phyloP scores from a whole-genome alignment of 1,284 basidiomycete genomes.

The Marasmius tenuissimus region DNA sequence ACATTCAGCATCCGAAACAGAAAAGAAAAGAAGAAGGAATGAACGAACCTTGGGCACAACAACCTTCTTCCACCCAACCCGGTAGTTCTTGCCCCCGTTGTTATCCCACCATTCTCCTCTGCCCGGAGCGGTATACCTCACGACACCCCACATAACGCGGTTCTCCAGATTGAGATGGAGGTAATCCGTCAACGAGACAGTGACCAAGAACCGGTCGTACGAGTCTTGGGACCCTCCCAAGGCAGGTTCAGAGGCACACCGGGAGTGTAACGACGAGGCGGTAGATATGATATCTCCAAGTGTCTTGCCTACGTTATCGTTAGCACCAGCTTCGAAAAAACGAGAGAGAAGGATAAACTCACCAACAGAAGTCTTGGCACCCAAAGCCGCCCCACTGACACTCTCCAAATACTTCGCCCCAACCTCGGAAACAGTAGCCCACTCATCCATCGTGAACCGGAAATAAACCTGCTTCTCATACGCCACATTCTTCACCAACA shows the following conservation, averaged over 20 bases:
- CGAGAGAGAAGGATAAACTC: neutral
- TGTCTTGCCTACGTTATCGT: too few relatives aligned
- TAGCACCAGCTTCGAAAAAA: too few relatives aligned
- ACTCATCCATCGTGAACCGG: constrained; percentile 91
- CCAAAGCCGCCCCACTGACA: constrained; percentile 10
- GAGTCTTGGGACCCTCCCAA: constrained; percentile 18
- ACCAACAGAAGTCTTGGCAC: neutral
- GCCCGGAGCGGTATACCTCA: constrained; percentile 6
- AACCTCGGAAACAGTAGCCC: constrained; percentile 92
- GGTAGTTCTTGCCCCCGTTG: constrained; percentile 80
- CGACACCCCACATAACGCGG: constrained; percentile 43
- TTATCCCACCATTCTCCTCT: constrained; percentile 86
- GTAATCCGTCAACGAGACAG: constrained; percentile 77
- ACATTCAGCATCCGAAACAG: neutral
- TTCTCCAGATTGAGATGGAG: constrained; percentile 39
- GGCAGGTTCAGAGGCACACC: constrained; percentile 17
- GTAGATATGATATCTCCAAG: neutral
- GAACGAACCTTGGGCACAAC: neutral
- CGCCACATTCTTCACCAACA: constrained; percentile 82
- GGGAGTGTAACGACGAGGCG: neutral
- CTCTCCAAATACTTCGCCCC: constrained; percentile 52
- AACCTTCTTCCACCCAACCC: constrained; percentile 38
- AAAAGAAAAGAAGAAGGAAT: too few relatives aligned
- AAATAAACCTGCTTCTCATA: constrained; percentile 89
- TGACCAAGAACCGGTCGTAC: constrained; percentile 63